A percentile compares a stretch with the other conserved stretches of the same genome.
Evolutionary conservation across 192 early-diverging fungal genomes (phyloP).

Genomic region (Spinellus fusiger): DNA sequence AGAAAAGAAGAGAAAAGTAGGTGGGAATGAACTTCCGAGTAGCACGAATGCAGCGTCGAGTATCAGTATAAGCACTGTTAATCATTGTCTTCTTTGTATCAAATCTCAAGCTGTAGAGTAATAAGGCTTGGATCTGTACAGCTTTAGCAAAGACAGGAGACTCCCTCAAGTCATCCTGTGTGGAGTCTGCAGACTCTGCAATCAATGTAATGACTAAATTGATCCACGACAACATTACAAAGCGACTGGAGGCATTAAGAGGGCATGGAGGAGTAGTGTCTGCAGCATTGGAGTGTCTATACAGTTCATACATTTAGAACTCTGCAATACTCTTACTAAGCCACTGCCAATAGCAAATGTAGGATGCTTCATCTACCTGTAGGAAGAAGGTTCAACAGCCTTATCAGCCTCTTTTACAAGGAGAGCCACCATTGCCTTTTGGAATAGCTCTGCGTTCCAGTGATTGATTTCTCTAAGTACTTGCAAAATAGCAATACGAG

Average conservation of each 20-base stretch:
- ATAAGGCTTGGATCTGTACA: slow-evolving; percentile 37
- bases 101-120: slow-evolving; percentile 46
- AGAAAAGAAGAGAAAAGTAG: slow-evolving; percentile 42
- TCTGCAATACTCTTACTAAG: too few species aligned
- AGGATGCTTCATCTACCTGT: slow-evolving; percentile 30
- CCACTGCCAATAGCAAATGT: slow-evolving; percentile 20
- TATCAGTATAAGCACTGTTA: slow-evolving; percentile 43
- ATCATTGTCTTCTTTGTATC: slow-evolving; percentile 46
- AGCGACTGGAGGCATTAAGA: slow-evolving; percentile 50
- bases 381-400: slow-evolving; percentile 34
- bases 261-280: slow-evolving; percentile 22
- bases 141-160: slow-evolving; percentile 27
- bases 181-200: slow-evolving; percentile 17
- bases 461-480: slow-evolving; percentile 50
- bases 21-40: slow-evolving; percentile 43
- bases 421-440: slow-evolving; percentile 48
- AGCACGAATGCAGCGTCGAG: slow-evolving; percentile 54
- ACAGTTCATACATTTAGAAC: too few species aligned
- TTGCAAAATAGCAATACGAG: slow-evolving; percentile 53
- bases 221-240: slow-evolving; percentile 62
- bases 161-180: too few species aligned
- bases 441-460: slow-evolving; percentile 51
- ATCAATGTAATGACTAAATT: slow-evolving; percentile 39
- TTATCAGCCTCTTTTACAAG: slow-evolving; percentile 46
- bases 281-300: neutral